Percentiles rank a stretch among this genome's conserved stretches.
Evolutionary conservation across 768 basidiomycete species (phyloP).

Genomic region (Boletus pseudopeckii): DNA sequence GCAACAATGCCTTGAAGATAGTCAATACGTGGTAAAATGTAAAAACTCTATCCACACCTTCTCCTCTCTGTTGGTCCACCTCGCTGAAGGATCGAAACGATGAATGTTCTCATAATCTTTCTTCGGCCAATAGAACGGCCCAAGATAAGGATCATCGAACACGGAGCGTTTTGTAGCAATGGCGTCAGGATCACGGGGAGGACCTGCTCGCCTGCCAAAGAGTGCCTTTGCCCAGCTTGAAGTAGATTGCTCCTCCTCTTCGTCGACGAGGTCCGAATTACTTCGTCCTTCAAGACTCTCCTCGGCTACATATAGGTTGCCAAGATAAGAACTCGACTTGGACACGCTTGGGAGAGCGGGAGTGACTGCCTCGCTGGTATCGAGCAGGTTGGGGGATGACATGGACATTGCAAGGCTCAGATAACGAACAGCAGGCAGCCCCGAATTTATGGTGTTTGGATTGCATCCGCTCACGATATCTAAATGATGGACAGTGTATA

Average conservation of each 20-base stretch:
- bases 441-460: not conserved
- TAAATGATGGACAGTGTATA: not conserved
- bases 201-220: not conserved
- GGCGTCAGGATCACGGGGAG: constrained; percentile 29
- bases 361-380: not conserved
- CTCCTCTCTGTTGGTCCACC: constrained; percentile 62
- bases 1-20: constrained; percentile 38
- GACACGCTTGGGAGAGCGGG: not conserved
- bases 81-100: constrained; percentile 52
- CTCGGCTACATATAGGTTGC: not conserved
- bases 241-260: not conserved
- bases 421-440: not conserved
- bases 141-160: constrained; percentile 46
- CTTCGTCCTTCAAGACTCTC: not conserved
- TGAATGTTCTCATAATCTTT: constrained; percentile 52
- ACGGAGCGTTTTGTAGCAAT: constrained; percentile 50
- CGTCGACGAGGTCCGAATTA: constrained; percentile 4
- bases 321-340: not conserved
- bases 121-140: constrained; percentile 39
- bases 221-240: not conserved
- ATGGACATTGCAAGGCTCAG: not conserved
- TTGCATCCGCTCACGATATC: not conserved
- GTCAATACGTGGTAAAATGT: no score
- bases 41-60: no score
- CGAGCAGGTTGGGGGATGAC: no score